Conservation (phyloP, 345 rosid species). For the Triadica sebifera region DNA sequence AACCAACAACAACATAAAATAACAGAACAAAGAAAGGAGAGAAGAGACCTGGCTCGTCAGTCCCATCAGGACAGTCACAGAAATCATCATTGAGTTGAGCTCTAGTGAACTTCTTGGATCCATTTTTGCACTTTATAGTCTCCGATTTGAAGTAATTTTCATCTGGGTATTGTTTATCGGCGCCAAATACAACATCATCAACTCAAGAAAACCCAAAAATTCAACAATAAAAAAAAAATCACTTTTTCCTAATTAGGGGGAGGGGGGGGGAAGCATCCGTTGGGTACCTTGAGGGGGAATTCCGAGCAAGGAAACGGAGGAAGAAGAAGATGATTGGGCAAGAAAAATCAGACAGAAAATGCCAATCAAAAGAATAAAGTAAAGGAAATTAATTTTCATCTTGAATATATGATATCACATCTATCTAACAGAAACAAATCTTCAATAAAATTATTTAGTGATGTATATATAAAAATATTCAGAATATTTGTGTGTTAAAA, state of each 20-base stretch:
- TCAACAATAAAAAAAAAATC: neutral
- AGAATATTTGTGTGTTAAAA: too few species aligned
- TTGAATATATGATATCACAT: neutral
- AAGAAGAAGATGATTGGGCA: neutral
- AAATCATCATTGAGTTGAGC: slow-evolving; percentile 85
- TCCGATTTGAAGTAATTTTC: slow-evolving; percentile 59
- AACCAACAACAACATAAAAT: neutral
- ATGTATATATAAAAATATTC: too few species aligned
- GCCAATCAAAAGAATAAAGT: neutral
- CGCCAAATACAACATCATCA: neutral
- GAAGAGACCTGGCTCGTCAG: slow-evolving; percentile 77
- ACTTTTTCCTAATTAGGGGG: too few species aligned
- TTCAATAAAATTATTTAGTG: neutral
- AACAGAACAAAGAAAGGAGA: neutral
- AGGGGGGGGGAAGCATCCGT: too few species aligned
- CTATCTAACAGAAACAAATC: neutral
- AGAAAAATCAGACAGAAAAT: slow-evolving; percentile 1
- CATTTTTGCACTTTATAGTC: slow-evolving; percentile 63
- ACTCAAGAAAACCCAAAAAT: neutral
- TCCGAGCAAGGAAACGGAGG: slow-evolving; percentile 41
- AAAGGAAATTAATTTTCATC: neutral
- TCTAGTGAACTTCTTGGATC: slow-evolving; percentile 67
- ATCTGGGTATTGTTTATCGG: slow-evolving; percentile 44
- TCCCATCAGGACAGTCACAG: slow-evolving; percentile 84
- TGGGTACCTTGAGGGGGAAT: slow-evolving; percentile 72